phyloP scores from a whole-genome alignment of 345 rosid species.

The Bruguiera gymnorhiza region DNA sequence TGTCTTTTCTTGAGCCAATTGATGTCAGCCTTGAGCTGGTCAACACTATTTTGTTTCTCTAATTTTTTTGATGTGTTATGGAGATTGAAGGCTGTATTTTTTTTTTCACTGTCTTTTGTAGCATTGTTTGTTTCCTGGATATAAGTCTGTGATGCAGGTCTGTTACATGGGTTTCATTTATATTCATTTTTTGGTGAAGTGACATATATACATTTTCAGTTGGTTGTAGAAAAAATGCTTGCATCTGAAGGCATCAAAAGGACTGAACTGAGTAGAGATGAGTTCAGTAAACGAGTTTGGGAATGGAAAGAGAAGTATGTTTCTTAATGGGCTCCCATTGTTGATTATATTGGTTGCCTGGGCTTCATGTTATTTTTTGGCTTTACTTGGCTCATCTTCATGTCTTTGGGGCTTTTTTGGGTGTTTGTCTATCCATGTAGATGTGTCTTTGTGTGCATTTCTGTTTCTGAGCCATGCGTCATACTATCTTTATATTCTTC shows the following conservation, averaged over 20 bases:
- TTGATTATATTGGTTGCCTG: slow-evolving; percentile 1
- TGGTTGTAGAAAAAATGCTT: slow-evolving; percentile 96
- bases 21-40: too few relatives aligned
- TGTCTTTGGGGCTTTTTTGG: too few relatives aligned
- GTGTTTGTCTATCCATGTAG: too few relatives aligned
- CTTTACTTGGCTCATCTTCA: neutral
- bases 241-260: slow-evolving; percentile 88
- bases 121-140: slow-evolving; percentile 3
- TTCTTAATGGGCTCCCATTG: slow-evolving; percentile 10
- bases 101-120: neutral
- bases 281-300: slow-evolving; percentile 89
- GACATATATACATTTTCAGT: slow-evolving; percentile 35
- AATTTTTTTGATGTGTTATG: too few relatives aligned
- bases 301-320: slow-evolving; percentile 96
- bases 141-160: neutral
- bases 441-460: neutral
- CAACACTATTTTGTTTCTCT: too few relatives aligned
- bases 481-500: too few relatives aligned
- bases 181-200: slow-evolving; percentile 21
- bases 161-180: neutral
- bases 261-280: slow-evolving; percentile 75
- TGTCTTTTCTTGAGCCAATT: too few relatives aligned
- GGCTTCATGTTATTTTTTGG: neutral
- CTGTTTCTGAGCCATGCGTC: neutral
- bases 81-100: too few relatives aligned